Evolutionary conservation across 192 early-diverging fungal species (phyloP).

Genomic region (Mortierella hygrophila): DNA sequence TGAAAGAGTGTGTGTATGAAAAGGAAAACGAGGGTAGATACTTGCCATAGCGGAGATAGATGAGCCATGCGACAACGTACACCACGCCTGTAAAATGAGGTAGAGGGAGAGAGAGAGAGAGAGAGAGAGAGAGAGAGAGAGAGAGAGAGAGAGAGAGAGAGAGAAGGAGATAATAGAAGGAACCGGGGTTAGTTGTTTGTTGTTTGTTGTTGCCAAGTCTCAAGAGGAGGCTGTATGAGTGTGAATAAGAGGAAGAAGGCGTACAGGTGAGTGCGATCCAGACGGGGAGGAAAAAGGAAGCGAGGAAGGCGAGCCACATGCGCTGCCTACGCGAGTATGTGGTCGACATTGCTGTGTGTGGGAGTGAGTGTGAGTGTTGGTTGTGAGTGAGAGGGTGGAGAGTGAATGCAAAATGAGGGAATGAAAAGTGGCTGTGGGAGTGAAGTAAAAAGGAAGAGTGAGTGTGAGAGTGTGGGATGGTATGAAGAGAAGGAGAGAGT

Average conservation of each 20-base stretch:
- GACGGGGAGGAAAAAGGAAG: conserved; percentile 50
- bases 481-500: not conserved
- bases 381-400: not conserved
- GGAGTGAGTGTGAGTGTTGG: not conserved
- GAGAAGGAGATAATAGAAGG: not conserved
- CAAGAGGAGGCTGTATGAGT: not conserved
- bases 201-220: too few relatives aligned
- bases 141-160: not conserved
- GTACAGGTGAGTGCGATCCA: conserved; percentile 56
- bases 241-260: too few relatives aligned
- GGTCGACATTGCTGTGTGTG: conserved; percentile 25
- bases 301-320: conserved; percentile 52
- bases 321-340: conserved; percentile 55
- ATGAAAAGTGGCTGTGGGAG: not conserved
- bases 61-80: conserved; percentile 54
- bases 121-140: not conserved
- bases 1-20: not conserved
- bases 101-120: not conserved
- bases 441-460: not conserved
- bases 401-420: not conserved
- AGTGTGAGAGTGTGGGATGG: not conserved
- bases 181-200: not conserved
- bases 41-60: conserved; percentile 58
- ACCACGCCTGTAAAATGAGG: conserved; percentile 25
- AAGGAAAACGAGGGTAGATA: conserved; percentile 8